Percentiles rank a stretch among this genome's conserved stretches.
Conservation (phyloP, 2,329 filamentous ascomycete genomes). For the Diaporthe amygdali region DNA sequence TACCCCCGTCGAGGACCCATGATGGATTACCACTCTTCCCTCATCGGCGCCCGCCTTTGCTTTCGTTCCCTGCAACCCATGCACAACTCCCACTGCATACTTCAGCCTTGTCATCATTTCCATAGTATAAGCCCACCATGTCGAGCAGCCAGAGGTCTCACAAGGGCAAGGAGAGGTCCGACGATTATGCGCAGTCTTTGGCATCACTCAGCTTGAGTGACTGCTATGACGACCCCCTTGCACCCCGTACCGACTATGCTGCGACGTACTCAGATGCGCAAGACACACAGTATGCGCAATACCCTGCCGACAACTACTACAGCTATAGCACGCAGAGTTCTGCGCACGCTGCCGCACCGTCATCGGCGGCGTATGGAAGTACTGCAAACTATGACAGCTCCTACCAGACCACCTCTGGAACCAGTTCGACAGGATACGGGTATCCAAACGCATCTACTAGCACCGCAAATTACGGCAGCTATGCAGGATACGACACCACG, state of each 20-base stretch:
- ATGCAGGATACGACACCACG: background rate
- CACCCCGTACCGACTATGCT: background rate
- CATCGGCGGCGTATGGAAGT: background rate
- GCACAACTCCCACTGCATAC: background rate
- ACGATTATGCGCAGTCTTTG: background rate
- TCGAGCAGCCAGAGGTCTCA: background rate
- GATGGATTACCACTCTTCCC: background rate
- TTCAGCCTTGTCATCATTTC: background rate
- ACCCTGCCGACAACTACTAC: background rate
- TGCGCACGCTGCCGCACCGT: background rate
- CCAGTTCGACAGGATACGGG: background rate
- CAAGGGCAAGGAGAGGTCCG: constrained; percentile 1
- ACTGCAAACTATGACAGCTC: background rate
- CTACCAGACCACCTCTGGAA: background rate
- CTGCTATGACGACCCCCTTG: background rate
- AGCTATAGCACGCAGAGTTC: background rate
- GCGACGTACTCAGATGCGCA: background rate
- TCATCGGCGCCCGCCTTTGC: background rate
- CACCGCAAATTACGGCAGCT: background rate
- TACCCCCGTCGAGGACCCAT: background rate
- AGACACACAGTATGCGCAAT: background rate
- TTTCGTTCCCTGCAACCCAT: background rate
- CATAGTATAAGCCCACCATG: constrained; percentile 13
- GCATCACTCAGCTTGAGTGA: constrained; percentile 13
- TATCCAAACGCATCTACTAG: background rate